Percentiles rank a stretch among this genome's conserved stretches.
phyloP scores from a whole-genome alignment of 805 yeast species.

The Spathaspora passalidarum region DNA sequence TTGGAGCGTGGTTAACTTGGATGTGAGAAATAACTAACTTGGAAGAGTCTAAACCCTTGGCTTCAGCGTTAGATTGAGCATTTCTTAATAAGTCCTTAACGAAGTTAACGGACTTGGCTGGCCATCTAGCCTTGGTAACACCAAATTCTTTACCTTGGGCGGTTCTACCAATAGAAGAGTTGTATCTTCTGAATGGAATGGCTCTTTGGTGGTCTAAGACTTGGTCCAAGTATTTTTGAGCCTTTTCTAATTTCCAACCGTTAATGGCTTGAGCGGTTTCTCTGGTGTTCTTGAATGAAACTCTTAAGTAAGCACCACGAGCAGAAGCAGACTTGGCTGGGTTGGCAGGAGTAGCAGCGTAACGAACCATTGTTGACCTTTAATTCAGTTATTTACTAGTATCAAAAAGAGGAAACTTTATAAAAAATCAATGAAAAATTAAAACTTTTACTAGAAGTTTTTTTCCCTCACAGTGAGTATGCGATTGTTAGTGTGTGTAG shows the following conservation, averaged over 20 bases:
- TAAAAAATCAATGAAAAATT: constrained; percentile 5
- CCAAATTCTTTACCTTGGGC: constrained; percentile 99
- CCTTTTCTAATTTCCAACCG: constrained; percentile 97
- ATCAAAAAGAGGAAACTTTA: constrained; percentile 1
- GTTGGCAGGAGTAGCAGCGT: constrained; percentile 98
- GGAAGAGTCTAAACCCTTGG: constrained; percentile 96
- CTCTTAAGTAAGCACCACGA: constrained; percentile 99
- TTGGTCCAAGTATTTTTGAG: constrained; percentile 92
- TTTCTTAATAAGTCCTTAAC: constrained; percentile 91
- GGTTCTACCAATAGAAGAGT: constrained; percentile 96
- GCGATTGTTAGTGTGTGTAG: not conserved
- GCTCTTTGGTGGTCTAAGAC: constrained; percentile 99
- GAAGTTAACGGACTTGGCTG: constrained; percentile 96
- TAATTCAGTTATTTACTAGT: constrained; percentile 1
- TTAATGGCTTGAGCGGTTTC: constrained; percentile 98
- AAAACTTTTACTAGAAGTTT: constrained; percentile 1
- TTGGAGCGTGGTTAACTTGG: constrained; percentile 99
- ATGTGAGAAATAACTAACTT: constrained; percentile 95
- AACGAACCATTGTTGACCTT: constrained; percentile 80
- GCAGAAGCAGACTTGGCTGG: constrained; percentile 99
- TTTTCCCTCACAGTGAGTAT: not conserved
- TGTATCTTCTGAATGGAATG: constrained; percentile 98
- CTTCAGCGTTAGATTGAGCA: constrained; percentile 98
- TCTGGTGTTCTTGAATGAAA: constrained; percentile 99
- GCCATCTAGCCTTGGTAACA: constrained; percentile 99